These are phyloP conservation scores for Dioscorea cayenensis DNA, from an alignment of 116 monocot genomes.

Conservation along the genomic window DNA sequence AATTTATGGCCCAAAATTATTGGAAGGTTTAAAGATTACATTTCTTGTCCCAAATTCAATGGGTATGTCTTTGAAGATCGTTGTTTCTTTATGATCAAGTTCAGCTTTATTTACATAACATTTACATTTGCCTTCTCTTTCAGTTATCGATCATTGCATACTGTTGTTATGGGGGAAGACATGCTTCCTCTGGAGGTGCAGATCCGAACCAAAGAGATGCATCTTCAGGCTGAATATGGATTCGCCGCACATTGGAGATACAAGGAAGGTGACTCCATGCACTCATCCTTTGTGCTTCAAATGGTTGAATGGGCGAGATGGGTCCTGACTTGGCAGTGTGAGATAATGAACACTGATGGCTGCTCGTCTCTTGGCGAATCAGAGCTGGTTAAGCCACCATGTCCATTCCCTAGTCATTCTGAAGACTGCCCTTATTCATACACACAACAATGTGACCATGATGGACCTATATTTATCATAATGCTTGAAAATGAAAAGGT, in stretches of 20 bases:
- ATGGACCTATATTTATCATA: conserved; percentile 71
- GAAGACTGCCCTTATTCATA: conserved; percentile 63
- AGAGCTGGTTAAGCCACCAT: conserved; percentile 29
- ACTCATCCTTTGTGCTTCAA: conserved; percentile 67
- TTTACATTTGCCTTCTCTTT: conserved; percentile 1
- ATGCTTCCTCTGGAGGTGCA: conserved; percentile 74
- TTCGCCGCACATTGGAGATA: conserved; percentile 97
- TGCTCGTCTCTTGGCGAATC: conserved; percentile 8
- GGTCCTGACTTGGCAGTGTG: conserved; percentile 77
- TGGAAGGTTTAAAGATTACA: conserved; percentile 87
- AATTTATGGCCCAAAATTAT: conserved; percentile 55
- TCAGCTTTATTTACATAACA: background rate
- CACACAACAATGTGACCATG: conserved; percentile 21
- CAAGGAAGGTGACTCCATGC: conserved; percentile 76
- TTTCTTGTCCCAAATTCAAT: conserved; percentile 66
- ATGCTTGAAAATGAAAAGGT: conserved; percentile 94
- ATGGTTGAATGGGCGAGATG: conserved; percentile 97
- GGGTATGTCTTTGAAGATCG: conserved; percentile 32
- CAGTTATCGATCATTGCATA: conserved; percentile 90
- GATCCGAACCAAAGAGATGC: conserved; percentile 89
- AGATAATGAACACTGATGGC: conserved; percentile 33
- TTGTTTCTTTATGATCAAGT: background rate
- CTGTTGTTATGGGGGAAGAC: conserved; percentile 61
- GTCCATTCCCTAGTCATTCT: conserved; percentile 66
- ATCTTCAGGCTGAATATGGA: conserved; percentile 82